phyloP scores from a whole-genome alignment of 1,139 yeast genomes.

The Hanseniaspora sp. region DNA sequence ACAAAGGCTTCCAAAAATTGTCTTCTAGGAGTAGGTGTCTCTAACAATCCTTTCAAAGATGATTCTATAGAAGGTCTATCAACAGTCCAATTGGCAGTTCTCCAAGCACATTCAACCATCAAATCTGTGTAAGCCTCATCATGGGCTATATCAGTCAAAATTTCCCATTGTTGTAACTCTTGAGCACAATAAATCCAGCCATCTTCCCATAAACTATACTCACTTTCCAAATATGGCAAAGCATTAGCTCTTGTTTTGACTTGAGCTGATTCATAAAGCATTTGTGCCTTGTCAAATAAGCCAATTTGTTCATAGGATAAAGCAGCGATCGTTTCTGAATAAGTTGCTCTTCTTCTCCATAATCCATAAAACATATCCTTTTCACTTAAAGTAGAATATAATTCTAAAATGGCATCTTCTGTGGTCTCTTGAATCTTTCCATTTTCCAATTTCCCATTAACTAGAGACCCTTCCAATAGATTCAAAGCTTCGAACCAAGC shows the following conservation, averaged over 20 bases:
- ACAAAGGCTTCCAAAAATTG: slow-evolving; percentile 91
- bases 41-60: slow-evolving; percentile 92
- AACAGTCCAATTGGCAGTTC: slow-evolving; percentile 96
- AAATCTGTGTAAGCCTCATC: slow-evolving; percentile 96
- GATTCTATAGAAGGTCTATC: slow-evolving; percentile 92
- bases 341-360: slow-evolving; percentile 94
- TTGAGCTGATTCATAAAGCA: slow-evolving; percentile 92
- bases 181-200: slow-evolving; percentile 98
- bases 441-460: slow-evolving; percentile 53
- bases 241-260: slow-evolving; percentile 94
- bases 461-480: slow-evolving; percentile 65
- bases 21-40: slow-evolving; percentile 94
- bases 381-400: slow-evolving; percentile 80
- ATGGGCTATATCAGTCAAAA: slow-evolving; percentile 87
- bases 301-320: slow-evolving; percentile 92
- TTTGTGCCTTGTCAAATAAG: slow-evolving; percentile 88
- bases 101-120: slow-evolving; percentile 94
- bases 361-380: slow-evolving; percentile 95
- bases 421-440: slow-evolving; percentile 73
- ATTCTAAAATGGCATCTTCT: slow-evolving; percentile 80
- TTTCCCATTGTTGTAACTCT: slow-evolving; percentile 96
- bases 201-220: slow-evolving; percentile 95
- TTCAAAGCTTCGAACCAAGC: slow-evolving; percentile 88
- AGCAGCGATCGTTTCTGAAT: slow-evolving; percentile 84
- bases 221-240: slow-evolving; percentile 88